Percentiles rank a stretch among this genome's conserved stretches.
These are phyloP conservation scores for Pseudogymnoascus sp. DNA, from an alignment of 2,329 filamentous ascomycete species.

Conservation along the genomic window DNA sequence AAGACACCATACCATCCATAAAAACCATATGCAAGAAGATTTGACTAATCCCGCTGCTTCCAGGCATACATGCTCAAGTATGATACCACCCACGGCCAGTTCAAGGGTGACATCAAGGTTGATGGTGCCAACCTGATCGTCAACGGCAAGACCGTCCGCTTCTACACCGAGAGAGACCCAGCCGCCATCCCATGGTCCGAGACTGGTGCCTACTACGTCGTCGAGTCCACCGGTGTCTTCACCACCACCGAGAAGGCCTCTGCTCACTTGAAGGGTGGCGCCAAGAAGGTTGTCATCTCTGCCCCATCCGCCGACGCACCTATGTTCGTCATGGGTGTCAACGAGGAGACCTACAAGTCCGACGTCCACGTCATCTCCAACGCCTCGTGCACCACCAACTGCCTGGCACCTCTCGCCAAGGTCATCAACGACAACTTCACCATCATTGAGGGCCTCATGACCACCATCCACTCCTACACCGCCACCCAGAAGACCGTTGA, in stretches of 20 bases:
- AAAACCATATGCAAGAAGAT: not conserved
- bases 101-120: slow-evolving; percentile 83
- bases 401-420: slow-evolving; percentile 98
- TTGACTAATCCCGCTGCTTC: slow-evolving; percentile 15
- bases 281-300: slow-evolving; percentile 96
- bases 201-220: slow-evolving; percentile 84
- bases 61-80: slow-evolving; percentile 99
- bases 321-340: slow-evolving; percentile 99
- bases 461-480: slow-evolving; percentile 99
- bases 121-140: slow-evolving; percentile 66
- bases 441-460: slow-evolving; percentile 99
- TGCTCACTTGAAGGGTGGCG: slow-evolving; percentile 90
- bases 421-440: slow-evolving; percentile 97
- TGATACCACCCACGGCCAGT: slow-evolving; percentile 91
- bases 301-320: slow-evolving; percentile 90
- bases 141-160: slow-evolving; percentile 91
- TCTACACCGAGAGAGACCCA: slow-evolving; percentile 91
- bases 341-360: slow-evolving; percentile 87
- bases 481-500: slow-evolving; percentile 99
- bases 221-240: slow-evolving; percentile 98
- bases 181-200: slow-evolving; percentile 82
- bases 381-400: slow-evolving; percentile 99
- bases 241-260: slow-evolving; percentile 95
- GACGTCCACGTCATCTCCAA: slow-evolving; percentile 94
- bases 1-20: slow-evolving; percentile 36